Percentiles rank a stretch among this genome's conserved stretches.
Evolutionary conservation across 2,329 filamentous ascomycete species (phyloP).

Genomic region (Pseudocercospora fijiensis): DNA sequence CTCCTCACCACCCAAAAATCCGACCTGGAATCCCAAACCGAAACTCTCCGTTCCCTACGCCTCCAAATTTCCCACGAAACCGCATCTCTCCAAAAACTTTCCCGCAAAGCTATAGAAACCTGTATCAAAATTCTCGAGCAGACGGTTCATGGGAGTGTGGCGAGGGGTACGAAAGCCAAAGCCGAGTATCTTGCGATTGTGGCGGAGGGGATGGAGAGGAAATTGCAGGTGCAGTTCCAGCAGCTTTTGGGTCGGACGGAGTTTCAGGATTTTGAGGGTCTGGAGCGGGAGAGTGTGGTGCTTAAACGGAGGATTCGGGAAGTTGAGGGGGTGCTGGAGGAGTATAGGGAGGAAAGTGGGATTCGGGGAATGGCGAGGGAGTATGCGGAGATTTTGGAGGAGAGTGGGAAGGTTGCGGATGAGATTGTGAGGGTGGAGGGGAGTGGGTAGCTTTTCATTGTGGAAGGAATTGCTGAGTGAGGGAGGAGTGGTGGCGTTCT

Average conservation of each 20-base stretch:
- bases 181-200: constrained; percentile 46
- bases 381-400: constrained; percentile 37
- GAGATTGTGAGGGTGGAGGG: constrained; percentile 40
- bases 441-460: too few relatives aligned
- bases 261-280: constrained; percentile 28
- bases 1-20: constrained; percentile 22
- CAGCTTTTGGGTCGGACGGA: constrained; percentile 31
- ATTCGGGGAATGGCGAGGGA: constrained; percentile 43
- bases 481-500: too few relatives aligned
- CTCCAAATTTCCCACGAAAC: constrained; percentile 39
- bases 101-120: constrained; percentile 41
- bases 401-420: constrained; percentile 32
- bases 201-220: constrained; percentile 45
- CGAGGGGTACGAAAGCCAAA: constrained; percentile 43
- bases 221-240: constrained; percentile 37
- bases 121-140: constrained; percentile 49
- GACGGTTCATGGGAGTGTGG: constrained; percentile 47
- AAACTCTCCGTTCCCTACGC: constrained; percentile 27
- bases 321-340: constrained; percentile 38
- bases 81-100: constrained; percentile 38
- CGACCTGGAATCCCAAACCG: background rate
- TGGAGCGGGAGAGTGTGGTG: constrained; percentile 35
- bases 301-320: constrained; percentile 38
- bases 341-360: constrained; percentile 41
- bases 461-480: too few relatives aligned